Conservation (phyloP, 192 early-diverging fungal species). For the Umbelopsis sp. region DNA sequence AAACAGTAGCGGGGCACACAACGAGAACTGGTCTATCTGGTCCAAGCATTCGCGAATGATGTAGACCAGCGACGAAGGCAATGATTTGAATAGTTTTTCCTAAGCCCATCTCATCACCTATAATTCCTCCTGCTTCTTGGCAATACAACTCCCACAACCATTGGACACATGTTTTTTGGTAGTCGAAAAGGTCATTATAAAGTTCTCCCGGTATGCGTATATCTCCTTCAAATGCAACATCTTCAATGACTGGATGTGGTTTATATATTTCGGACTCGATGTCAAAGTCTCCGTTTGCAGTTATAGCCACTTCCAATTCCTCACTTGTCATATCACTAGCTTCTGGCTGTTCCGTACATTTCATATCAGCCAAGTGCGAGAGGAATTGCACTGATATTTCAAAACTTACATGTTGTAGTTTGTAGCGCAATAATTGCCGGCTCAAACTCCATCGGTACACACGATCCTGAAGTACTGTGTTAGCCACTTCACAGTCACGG, state of each 20-base stretch:
- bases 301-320: slow-evolving; percentile 26
- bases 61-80: slow-evolving; percentile 79
- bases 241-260: slow-evolving; percentile 53
- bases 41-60: slow-evolving; percentile 68
- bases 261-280: slow-evolving; percentile 48
- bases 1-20: slow-evolving; percentile 79
- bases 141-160: slow-evolving; percentile 92
- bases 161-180: slow-evolving; percentile 77
- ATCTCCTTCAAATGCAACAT: slow-evolving; percentile 53
- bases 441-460: slow-evolving; percentile 47
- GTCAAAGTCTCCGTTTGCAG: slow-evolving; percentile 39
- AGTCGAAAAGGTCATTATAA: slow-evolving; percentile 79
- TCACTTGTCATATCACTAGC: slow-evolving; percentile 21
- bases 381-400: not conserved
- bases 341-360: not conserved
- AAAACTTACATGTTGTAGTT: not conserved
- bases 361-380: not conserved
- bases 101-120: slow-evolving; percentile 95
- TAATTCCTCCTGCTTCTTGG: slow-evolving; percentile 87
- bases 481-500: too few species aligned
- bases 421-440: slow-evolving; percentile 42
- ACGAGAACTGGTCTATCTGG: slow-evolving; percentile 52
- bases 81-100: slow-evolving; percentile 95
- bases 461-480: slow-evolving; percentile 33
- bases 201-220: slow-evolving; percentile 82